Evolutionary conservation across 208 protist genomes (phyloP).

Genomic region (Crithidia acanthocephali): DNA sequence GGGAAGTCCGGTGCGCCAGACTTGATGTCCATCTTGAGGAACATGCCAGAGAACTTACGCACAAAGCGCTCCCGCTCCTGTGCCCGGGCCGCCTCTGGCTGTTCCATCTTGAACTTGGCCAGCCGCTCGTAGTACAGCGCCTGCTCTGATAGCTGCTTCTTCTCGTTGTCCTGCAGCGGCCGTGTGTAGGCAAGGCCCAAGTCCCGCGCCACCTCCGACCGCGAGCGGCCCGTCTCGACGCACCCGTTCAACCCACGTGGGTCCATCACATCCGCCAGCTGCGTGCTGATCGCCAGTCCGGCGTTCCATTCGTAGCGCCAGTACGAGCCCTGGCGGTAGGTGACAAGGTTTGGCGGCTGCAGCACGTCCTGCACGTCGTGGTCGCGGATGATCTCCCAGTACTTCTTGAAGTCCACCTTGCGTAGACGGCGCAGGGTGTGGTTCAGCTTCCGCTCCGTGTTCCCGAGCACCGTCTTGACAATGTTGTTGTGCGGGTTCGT

Average conservation of each 20-base stretch:
- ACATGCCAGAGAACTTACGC: conserved; percentile 92
- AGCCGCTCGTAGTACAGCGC: conserved; percentile 91
- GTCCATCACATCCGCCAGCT: conserved; percentile 86
- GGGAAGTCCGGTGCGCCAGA: conserved; percentile 87
- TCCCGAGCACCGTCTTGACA: conserved; percentile 80
- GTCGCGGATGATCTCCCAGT: conserved; percentile 93
- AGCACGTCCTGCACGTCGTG: conserved; percentile 92
- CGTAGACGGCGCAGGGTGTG: conserved; percentile 82
- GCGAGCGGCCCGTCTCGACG: conserved; percentile 91
- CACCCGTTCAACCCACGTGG: conserved; percentile 90
- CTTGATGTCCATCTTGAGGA: conserved; percentile 87
- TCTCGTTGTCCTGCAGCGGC: conserved; percentile 89
- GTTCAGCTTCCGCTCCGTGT: conserved; percentile 80
- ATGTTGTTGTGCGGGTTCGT: conserved; percentile 94
- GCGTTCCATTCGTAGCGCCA: conserved; percentile 93
- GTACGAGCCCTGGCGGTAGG: conserved; percentile 86
- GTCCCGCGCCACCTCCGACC: conserved; percentile 89
- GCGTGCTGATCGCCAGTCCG: conserved; percentile 86
- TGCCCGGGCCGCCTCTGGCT: conserved; percentile 85
- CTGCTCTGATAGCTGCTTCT: conserved; percentile 90
- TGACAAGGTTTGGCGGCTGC: conserved; percentile 87
- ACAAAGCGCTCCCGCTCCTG: conserved; percentile 88
- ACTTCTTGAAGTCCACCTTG: conserved; percentile 90
- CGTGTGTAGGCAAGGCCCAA: conserved; percentile 90
- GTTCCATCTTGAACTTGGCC: conserved; percentile 92